Base-by-base conservation (phyloP, 2,329 filamentous ascomycete genomes). In the Lachnellula arida region DNA sequence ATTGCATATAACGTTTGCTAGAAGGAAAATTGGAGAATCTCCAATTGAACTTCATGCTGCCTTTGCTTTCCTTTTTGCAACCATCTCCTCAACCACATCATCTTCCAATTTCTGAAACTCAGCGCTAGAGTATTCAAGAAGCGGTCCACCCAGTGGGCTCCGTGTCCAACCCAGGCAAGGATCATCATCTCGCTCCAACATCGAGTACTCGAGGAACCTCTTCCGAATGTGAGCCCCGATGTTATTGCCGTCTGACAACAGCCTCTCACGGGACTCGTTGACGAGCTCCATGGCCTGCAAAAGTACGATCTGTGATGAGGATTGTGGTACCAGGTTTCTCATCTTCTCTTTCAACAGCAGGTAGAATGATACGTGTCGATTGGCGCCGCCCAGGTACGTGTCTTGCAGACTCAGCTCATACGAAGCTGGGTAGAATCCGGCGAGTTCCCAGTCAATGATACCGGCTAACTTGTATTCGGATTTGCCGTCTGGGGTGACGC, bases 381-480 rank as follows among this genome's bases (percentile, higher is more conserved):
- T 56, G 28, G 14, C 53, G 25, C 53, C 19, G 42, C 50, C 25
- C 28, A 63, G 40, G 48, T 61, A 63, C 46, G 59, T 61, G 49
- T 64, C 62, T 53, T 65, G 62, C 34, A 65, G 53, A 32, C 28
- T 32, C 32, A 63, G 48, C 58, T 65, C 56, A 46, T 63, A 65
- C 1, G 60, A 60, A 48, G 55, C 44, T 22, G 60, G 62, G 53
- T 60, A 65, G 57, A 64, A 64, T 49, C 63, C 62, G 57, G 62
- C 58, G 40, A 63, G 53, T 50, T 64, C 63, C 58, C 28, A 65
- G 50, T 63, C 58, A 46, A 65, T 60, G 37, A 65, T 65, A 46
- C 44, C 62, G 35, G 53, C 58, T 19, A 65, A 56, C 44, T 56
- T 59, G 51, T 64, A 51, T 19, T 53, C 52, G 12, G 49, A 60